A percentile compares a stretch with the other conserved stretches of the same genome.
Conservation (phyloP, 768 basidiomycete genomes). For the Kwoniella sp. region DNA sequence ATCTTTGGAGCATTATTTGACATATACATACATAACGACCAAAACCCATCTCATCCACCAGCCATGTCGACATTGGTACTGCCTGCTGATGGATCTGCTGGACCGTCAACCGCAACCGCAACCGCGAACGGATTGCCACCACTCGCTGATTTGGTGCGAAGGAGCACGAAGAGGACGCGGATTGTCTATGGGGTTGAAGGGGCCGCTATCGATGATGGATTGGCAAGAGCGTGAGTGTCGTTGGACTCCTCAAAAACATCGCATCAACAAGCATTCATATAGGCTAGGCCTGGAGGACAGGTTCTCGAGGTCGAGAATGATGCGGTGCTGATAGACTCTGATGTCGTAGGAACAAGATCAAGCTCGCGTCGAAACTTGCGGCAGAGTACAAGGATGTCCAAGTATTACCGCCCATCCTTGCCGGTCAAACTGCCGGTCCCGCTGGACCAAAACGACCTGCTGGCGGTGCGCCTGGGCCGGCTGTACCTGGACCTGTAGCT, state of each 20-base stretch:
- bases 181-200: slow-evolving; percentile 47
- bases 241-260: neutral
- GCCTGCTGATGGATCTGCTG: slow-evolving; percentile 27
- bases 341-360: slow-evolving; percentile 47
- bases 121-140: slow-evolving; percentile 36
- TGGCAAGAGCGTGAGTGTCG: slow-evolving; percentile 48
- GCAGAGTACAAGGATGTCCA: slow-evolving; percentile 88
- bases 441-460: slow-evolving; percentile 71
- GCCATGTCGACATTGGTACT: slow-evolving; percentile 22
- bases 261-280: neutral
- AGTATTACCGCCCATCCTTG: slow-evolving; percentile 75
- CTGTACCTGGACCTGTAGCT: slow-evolving; percentile 31
- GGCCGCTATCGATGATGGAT: slow-evolving; percentile 43
- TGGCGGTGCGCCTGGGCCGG: slow-evolving; percentile 8
- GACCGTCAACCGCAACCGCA: slow-evolving; percentile 31
- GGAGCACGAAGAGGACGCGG: slow-evolving; percentile 53
- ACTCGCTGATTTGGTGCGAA: slow-evolving; percentile 48
- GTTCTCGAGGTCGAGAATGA: too few species aligned
- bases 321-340: neutral
- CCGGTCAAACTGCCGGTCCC: slow-evolving; percentile 77
- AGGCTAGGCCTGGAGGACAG: neutral
- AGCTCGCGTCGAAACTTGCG: slow-evolving; percentile 77
- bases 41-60: neutral
- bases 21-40: neutral
- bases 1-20: too few species aligned